A percentile compares a stretch with the other conserved stretches of the same genome.
Conservation (phyloP, 108 stramenopile species). For the Cyclotella baltica region DNA sequence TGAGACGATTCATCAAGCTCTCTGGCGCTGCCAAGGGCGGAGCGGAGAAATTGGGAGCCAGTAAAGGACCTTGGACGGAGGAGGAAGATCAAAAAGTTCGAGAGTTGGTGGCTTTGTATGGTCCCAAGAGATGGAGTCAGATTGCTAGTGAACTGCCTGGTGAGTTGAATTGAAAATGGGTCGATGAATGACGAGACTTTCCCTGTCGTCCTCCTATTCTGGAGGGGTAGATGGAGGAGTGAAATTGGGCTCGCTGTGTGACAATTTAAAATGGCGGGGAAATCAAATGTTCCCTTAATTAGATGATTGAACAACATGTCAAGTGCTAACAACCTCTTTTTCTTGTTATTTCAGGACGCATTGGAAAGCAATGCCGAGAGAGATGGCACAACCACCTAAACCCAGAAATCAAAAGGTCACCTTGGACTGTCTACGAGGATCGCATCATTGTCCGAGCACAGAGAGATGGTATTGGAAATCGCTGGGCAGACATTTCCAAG, state of each 20-base stretch:
- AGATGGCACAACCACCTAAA: conserved; percentile 84
- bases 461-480: conserved; percentile 60
- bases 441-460: conserved; percentile 66
- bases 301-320: too few relatives aligned
- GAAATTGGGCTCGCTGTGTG: too few relatives aligned
- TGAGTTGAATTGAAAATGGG: too few relatives aligned
- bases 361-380: conserved; percentile 81
- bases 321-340: too few relatives aligned
- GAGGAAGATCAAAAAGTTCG: conserved; percentile 75
- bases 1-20: conserved; percentile 40
- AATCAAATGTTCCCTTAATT: too few relatives aligned
- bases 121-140: conserved; percentile 85
- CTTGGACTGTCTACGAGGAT: conserved; percentile 74
- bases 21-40: conserved; percentile 40
- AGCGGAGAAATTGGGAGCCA: conserved; percentile 40
- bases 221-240: too few relatives aligned
- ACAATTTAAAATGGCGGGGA: neutral
- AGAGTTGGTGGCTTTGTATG: conserved; percentile 63
- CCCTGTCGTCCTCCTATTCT: too few relatives aligned
- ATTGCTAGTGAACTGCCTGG: conserved; percentile 80
- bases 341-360: conserved; percentile 63
- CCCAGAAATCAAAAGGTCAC: conserved; percentile 70
- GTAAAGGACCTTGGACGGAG: conserved; percentile 74
- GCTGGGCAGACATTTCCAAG: conserved; percentile 87
- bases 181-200: too few relatives aligned